These are phyloP conservation scores for Thelonectria olida DNA, from an alignment of 2,329 filamentous ascomycete species.

Conservation along the genomic window DNA sequence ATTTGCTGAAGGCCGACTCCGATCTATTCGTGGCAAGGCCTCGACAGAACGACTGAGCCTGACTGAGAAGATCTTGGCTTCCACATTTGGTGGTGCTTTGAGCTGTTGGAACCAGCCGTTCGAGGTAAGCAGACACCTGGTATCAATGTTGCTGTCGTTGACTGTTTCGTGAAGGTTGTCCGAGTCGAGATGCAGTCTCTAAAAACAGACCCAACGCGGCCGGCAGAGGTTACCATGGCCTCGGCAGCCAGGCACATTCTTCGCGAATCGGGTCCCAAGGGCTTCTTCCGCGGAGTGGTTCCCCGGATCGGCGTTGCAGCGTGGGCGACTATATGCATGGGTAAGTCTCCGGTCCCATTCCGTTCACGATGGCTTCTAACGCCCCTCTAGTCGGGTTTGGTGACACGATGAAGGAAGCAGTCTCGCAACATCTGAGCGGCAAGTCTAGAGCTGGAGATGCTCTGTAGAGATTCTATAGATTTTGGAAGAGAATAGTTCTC, in stretches of 20 bases:
- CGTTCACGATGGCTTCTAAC: background rate
- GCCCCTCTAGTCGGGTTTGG: background rate
- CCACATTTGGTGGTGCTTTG: conserved; percentile 13
- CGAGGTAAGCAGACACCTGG: background rate
- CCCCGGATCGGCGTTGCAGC: conserved; percentile 17
- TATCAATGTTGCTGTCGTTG: background rate
- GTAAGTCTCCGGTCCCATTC: conserved; percentile 3
- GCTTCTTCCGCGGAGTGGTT: conserved; percentile 20
- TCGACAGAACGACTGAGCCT: conserved; percentile 1
- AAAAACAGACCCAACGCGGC: conserved; percentile 12
- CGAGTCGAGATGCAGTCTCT: conserved; percentile 25
- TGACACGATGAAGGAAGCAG: background rate
- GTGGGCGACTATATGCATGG: conserved; percentile 21
- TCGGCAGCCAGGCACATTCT: conserved; percentile 13
- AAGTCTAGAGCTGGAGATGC: background rate
- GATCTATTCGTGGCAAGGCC: background rate
- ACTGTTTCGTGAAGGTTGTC: background rate
- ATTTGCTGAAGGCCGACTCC: conserved; percentile 12
- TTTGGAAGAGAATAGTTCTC: background rate
- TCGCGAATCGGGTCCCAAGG: conserved; percentile 1
- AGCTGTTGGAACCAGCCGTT: conserved; percentile 25
- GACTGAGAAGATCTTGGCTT: conserved; percentile 12
- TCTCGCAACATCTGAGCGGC: background rate
- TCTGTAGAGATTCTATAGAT: background rate
- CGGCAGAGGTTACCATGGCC: conserved; percentile 8